Percentiles rank a stretch among this genome's conserved stretches.
Conservation (phyloP, 2,329 filamentous ascomycete species). For the Xylaria sp. region DNA sequence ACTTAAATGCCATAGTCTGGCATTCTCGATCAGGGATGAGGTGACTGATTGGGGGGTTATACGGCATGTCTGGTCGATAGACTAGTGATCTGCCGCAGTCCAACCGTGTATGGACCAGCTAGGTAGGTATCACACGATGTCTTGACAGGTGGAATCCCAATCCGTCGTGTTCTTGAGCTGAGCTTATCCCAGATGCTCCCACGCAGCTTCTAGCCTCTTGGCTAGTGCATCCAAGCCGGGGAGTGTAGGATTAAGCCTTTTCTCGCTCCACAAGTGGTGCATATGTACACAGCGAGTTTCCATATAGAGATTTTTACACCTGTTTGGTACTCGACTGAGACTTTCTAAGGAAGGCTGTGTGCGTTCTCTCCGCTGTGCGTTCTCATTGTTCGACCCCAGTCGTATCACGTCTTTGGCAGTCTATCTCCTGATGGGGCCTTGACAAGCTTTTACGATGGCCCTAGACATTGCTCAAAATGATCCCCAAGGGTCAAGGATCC, state of each 20-base stretch:
- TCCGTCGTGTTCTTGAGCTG: constrained; percentile 30
- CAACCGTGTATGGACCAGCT: background rate
- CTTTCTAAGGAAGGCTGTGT: constrained; percentile 27
- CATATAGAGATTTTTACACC: background rate
- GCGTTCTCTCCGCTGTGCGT: background rate
- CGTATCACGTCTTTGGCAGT: constrained; percentile 4
- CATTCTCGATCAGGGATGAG: constrained; percentile 11
- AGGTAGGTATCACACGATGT: constrained; percentile 17
- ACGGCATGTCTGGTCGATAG: background rate
- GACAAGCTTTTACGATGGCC: constrained; percentile 18
- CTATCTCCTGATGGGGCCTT: constrained; percentile 7
- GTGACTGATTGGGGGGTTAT: constrained; percentile 14
- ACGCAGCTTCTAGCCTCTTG: constrained; percentile 14
- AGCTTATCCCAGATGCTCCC: constrained; percentile 20
- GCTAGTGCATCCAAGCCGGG: background rate
- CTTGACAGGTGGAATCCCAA: constrained; percentile 11
- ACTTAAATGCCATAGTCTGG: constrained; percentile 1
- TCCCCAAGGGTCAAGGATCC: constrained; percentile 24
- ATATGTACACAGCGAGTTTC: constrained; percentile 16
- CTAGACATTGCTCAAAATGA: constrained; percentile 14
- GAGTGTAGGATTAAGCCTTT: constrained; percentile 6
- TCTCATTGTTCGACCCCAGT: constrained; percentile 20
- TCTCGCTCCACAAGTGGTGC: constrained; percentile 7
- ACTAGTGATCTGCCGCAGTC: background rate
- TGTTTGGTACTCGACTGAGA: constrained; percentile 6